phyloP scores from a whole-genome alignment of 352 stramenopile species.

The Plasmopara halstedii region DNA sequence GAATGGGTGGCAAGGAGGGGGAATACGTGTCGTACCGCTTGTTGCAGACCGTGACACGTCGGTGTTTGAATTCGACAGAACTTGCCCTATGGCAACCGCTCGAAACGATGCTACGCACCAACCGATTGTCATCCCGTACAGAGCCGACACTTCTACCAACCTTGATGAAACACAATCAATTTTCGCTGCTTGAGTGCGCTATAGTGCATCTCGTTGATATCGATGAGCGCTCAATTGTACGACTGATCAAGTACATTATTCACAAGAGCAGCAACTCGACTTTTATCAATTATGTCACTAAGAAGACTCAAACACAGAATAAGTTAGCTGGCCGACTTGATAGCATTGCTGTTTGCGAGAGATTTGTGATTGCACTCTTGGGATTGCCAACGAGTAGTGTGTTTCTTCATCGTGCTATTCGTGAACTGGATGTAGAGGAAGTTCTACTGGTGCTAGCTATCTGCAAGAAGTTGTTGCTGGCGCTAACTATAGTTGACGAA shows the following conservation, averaged over 20 bases:
- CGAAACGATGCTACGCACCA: slow-evolving; percentile 38
- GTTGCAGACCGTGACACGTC: slow-evolving; percentile 44
- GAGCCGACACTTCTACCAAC: slow-evolving; percentile 54
- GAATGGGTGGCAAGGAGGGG: slow-evolving; percentile 6
- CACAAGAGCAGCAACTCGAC: slow-evolving; percentile 33
- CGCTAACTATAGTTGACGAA: slow-evolving; percentile 24
- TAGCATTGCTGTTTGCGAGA: slow-evolving; percentile 26
- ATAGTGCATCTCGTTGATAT: slow-evolving; percentile 67
- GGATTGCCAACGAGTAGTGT: slow-evolving; percentile 56
- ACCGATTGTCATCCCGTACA: slow-evolving; percentile 52
- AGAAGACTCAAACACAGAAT: slow-evolving; percentile 13
- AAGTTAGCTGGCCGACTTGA: slow-evolving; percentile 9
- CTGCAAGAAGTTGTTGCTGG: slow-evolving; percentile 62
- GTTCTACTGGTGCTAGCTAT: slow-evolving; percentile 59
- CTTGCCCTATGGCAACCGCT: slow-evolving; percentile 51
- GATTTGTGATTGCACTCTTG: slow-evolving; percentile 50
- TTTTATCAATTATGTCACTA: slow-evolving; percentile 29
- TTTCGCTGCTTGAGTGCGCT: slow-evolving; percentile 50
- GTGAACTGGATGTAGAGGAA: slow-evolving; percentile 56
- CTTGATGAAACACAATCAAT: slow-evolving; percentile 63
- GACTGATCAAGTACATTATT: slow-evolving; percentile 71
- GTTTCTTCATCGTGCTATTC: slow-evolving; percentile 74
- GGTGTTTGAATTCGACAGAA: slow-evolving; percentile 48
- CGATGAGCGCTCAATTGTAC: slow-evolving; percentile 67
- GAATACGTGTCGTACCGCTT: slow-evolving; percentile 49